Conservation (phyloP, 2,329 filamentous ascomycete genomes). For the Tolypocladium guangdongense region DNA sequence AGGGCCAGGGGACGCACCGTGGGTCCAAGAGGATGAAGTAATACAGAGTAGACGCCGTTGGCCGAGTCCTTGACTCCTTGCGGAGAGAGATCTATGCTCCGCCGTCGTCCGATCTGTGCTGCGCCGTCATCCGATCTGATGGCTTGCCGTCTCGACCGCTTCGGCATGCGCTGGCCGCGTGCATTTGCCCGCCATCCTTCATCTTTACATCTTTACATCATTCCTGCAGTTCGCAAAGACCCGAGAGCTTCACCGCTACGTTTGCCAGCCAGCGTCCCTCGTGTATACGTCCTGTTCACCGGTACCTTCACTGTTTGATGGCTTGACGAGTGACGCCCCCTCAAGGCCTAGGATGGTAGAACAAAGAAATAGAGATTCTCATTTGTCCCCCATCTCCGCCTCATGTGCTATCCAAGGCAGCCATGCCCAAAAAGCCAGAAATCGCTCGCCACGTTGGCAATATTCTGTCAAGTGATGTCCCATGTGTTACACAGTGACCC, state of each 20-base stretch:
- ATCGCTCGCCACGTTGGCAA: neutral
- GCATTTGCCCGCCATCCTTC: neutral
- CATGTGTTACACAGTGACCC: neutral
- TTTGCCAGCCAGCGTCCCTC: neutral
- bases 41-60: slow-evolving; percentile 1
- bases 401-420: neutral
- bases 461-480: neutral
- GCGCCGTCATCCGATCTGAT: neutral
- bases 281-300: neutral
- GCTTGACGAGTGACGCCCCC: neutral
- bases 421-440: neutral
- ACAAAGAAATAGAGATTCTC: neutral
- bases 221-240: neutral
- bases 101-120: neutral
- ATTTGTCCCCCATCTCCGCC: neutral
- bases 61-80: no score
- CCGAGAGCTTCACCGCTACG: neutral
- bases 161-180: neutral
- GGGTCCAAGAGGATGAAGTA: slow-evolving; percentile 24
- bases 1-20: slow-evolving; percentile 13
- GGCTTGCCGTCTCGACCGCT: neutral
- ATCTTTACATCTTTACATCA: neutral
- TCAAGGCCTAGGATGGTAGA: neutral
- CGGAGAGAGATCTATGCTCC: neutral
- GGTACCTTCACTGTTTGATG: no score